Percentiles rank a stretch among this genome's conserved stretches.
Evolutionary conservation across 176 grass and related monocot genomes (phyloP).

Genomic region (Guadua angustifolia): DNA sequence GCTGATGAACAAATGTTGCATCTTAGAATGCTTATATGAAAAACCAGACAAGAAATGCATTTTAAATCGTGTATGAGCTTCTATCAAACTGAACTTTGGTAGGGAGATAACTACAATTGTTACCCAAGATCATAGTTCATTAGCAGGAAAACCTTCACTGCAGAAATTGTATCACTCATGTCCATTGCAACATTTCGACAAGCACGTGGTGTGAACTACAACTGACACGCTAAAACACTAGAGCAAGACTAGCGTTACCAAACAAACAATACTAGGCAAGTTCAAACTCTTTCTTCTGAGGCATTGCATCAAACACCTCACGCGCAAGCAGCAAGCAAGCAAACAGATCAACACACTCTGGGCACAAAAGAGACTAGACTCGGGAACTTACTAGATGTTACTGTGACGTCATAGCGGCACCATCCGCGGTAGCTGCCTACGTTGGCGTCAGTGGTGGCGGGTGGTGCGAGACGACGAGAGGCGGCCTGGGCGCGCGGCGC

Average conservation of each 20-base stretch:
- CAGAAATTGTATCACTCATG: not conserved
- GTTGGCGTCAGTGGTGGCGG: not conserved
- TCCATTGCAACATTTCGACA: not conserved
- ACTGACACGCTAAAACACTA: not conserved
- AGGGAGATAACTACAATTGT: not conserved
- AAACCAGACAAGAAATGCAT: not conserved
- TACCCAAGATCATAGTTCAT: not conserved
- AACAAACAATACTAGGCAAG: not conserved
- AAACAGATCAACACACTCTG: not conserved
- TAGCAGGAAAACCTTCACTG: not conserved
- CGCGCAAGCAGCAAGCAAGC: not conserved
- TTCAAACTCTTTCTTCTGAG: not conserved
- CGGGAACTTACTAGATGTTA: slow-evolving; percentile 40
- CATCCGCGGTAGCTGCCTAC: not conserved
- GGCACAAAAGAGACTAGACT: not conserved
- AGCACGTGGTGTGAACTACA: not conserved
- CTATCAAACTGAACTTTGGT: not conserved
- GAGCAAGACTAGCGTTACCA: not conserved
- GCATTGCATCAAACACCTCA: slow-evolving; percentile 5
- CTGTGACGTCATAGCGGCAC: not conserved
- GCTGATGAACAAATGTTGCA: not conserved
- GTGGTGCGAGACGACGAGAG: slow-evolving; percentile 66
- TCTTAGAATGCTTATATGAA: not conserved
- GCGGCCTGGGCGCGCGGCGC: slow-evolving; percentile 71
- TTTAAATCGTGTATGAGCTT: not conserved